phyloP scores from a whole-genome alignment of 371 early-diverging fungal species.

The Apophysomyces trapeziformis region DNA sequence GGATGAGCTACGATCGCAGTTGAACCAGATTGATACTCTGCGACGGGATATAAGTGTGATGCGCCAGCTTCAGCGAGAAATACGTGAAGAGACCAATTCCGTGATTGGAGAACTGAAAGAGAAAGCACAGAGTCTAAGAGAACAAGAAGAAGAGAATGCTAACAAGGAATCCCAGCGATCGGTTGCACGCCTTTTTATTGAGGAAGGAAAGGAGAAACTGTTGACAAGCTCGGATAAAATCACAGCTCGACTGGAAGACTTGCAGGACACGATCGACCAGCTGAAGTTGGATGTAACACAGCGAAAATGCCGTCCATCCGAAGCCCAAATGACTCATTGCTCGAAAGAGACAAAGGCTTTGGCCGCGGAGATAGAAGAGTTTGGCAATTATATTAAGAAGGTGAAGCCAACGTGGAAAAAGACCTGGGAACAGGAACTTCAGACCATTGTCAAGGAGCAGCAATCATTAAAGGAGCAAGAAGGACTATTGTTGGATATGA shows the following conservation, averaged over 20 bases:
- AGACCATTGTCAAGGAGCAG: constrained; percentile 82
- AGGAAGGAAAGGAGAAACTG: constrained; percentile 69
- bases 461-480: constrained; percentile 81
- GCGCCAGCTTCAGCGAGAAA: constrained; percentile 64
- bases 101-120: constrained; percentile 47
- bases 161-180: constrained; percentile 30
- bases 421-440: constrained; percentile 84
- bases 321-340: constrained; percentile 63
- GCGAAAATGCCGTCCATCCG: constrained; percentile 73
- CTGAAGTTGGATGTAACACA: constrained; percentile 79
- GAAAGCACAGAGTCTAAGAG: constrained; percentile 49
- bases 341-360: constrained; percentile 61
- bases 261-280: constrained; percentile 76
- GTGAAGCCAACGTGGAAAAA: constrained; percentile 80
- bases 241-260: constrained; percentile 69
- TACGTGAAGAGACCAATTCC: constrained; percentile 48
- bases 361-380: constrained; percentile 57
- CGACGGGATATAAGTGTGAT: constrained; percentile 61
- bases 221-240: constrained; percentile 64
- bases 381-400: constrained; percentile 63
- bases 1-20: constrained; percentile 24
- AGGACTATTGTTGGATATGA: constrained; percentile 69
- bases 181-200: constrained; percentile 51
- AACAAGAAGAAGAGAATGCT: constrained; percentile 37
- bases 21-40: constrained; percentile 40